phyloP scores from a whole-genome alignment of 2,329 filamentous ascomycete species.

The Penicillium expansum region DNA sequence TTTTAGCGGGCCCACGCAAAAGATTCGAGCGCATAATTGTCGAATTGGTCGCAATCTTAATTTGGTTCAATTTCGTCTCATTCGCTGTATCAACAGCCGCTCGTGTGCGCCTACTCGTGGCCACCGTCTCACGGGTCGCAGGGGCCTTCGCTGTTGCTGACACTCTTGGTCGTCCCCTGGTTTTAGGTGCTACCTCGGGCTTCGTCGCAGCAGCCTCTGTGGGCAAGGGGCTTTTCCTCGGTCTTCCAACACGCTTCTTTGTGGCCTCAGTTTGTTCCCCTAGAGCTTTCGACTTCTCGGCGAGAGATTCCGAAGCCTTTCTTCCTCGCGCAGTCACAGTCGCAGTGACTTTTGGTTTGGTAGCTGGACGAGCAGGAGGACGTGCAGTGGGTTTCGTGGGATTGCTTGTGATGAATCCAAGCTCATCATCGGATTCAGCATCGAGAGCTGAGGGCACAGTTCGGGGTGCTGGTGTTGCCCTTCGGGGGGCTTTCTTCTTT shows the following conservation, averaged over 20 bases:
- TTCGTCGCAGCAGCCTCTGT: conserved; percentile 15
- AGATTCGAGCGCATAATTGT: conserved; percentile 31
- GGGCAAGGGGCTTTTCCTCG: conserved; percentile 15
- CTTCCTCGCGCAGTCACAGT: conserved; percentile 6
- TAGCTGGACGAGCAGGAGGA: conserved; percentile 9
- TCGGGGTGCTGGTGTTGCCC: not conserved
- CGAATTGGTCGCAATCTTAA: conserved; percentile 31
- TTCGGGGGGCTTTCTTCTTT: conserved; percentile 10
- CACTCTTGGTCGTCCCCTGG: conserved; percentile 34
- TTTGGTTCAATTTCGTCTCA: conserved; percentile 21
- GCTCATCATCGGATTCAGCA: conserved; percentile 22
- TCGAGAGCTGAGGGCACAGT: conserved; percentile 2
- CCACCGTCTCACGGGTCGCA: conserved; percentile 7
- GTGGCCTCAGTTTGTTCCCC: conserved; percentile 8
- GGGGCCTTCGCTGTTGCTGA: conserved; percentile 17
- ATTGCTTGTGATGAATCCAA: conserved; percentile 20
- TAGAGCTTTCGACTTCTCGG: conserved; percentile 2
- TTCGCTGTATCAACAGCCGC: conserved; percentile 7
- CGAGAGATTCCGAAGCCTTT: conserved; percentile 6
- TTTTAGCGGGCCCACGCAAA: conserved; percentile 33
- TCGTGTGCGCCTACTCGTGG: conserved; percentile 17
- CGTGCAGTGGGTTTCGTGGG: conserved; percentile 13
- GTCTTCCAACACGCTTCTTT: conserved; percentile 23
- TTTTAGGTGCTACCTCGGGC: conserved; percentile 17
- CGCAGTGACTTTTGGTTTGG: conserved; percentile 9